These are phyloP conservation scores for Ceratocystis variospora DNA, from an alignment of 2,329 filamentous ascomycete genomes.

Conservation along the genomic window DNA sequence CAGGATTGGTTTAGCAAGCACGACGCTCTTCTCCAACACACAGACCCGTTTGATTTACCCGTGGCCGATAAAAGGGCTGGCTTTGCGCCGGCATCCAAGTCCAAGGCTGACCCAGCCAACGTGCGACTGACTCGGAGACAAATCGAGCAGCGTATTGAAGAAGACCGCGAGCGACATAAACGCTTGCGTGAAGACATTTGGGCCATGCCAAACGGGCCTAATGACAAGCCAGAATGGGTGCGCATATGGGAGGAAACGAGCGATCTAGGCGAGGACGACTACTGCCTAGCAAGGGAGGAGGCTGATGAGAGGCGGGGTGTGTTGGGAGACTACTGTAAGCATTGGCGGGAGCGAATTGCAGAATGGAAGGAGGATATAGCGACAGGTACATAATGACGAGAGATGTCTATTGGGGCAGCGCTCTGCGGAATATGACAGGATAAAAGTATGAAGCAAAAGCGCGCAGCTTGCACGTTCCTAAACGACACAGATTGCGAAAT, in stretches of 20 bases:
- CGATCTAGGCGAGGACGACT: constrained; percentile 78
- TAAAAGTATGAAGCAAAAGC: too few relatives aligned
- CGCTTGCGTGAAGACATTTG: constrained; percentile 81
- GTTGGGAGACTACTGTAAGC: constrained; percentile 19
- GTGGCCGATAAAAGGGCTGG: not conserved
- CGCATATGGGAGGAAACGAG: constrained; percentile 79
- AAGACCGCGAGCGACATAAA: constrained; percentile 92
- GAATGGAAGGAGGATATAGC: not conserved
- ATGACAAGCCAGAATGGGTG: constrained; percentile 54
- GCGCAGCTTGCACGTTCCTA: not conserved
- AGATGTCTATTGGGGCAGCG: not conserved
- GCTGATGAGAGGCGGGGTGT: constrained; percentile 32
- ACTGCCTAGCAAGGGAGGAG: constrained; percentile 63
- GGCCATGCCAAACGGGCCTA: constrained; percentile 55
- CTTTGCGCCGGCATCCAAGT: constrained; percentile 24
- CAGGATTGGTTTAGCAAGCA: constrained; percentile 71
- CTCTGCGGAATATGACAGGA: too few relatives aligned
- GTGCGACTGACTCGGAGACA: constrained; percentile 60
- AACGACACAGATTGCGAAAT: constrained; percentile 8
- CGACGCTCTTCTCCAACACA: constrained; percentile 38
- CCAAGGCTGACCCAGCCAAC: constrained; percentile 22
- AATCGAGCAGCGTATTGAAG: constrained; percentile 91
- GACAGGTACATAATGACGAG: not conserved
- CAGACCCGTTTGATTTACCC: constrained; percentile 9
- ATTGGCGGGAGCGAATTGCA: constrained; percentile 16